A percentile compares a stretch with the other conserved stretches of the same genome.
These are phyloP conservation scores for Hymenoscyphus albidus DNA, from an alignment of 2,329 filamentous ascomycete genomes.

Conservation along the genomic window DNA sequence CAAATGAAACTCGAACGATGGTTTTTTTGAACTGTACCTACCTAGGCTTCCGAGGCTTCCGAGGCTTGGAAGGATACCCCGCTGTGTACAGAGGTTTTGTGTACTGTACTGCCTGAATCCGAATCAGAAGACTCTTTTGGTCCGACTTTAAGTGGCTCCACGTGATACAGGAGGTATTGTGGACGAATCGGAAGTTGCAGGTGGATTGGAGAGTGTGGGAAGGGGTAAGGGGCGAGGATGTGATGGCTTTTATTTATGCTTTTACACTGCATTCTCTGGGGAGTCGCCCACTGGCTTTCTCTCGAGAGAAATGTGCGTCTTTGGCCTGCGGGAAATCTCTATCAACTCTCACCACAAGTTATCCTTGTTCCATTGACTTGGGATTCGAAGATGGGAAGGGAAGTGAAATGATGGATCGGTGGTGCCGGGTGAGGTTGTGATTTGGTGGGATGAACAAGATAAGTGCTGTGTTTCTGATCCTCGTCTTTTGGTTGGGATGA, in stretches of 20 bases:
- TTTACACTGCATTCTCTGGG: not conserved
- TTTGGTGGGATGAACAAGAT: not conserved
- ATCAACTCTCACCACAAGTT: not conserved
- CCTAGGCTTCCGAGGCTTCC: not conserved
- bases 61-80: not conserved
- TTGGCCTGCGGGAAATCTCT: not conserved
- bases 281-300: not conserved
- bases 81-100: not conserved
- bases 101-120: not conserved
- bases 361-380: not conserved
- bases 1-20: not conserved
- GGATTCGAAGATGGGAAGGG: not conserved
- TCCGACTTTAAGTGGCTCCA: not conserved
- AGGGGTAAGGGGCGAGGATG: not conserved
- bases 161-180: not conserved
- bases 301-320: not conserved
- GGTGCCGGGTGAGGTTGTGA: not conserved
- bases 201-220: too few relatives aligned
- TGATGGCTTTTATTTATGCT: not conserved
- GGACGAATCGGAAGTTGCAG: not conserved
- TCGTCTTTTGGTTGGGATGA: not conserved
- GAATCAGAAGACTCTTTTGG: not conserved
- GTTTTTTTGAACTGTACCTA: not conserved
- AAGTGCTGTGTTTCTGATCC: not conserved
- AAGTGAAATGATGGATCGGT: not conserved